These are phyloP conservation scores for Huiozyma sinensis DNA, from an alignment of 805 yeast species.

Conservation along the genomic window DNA sequence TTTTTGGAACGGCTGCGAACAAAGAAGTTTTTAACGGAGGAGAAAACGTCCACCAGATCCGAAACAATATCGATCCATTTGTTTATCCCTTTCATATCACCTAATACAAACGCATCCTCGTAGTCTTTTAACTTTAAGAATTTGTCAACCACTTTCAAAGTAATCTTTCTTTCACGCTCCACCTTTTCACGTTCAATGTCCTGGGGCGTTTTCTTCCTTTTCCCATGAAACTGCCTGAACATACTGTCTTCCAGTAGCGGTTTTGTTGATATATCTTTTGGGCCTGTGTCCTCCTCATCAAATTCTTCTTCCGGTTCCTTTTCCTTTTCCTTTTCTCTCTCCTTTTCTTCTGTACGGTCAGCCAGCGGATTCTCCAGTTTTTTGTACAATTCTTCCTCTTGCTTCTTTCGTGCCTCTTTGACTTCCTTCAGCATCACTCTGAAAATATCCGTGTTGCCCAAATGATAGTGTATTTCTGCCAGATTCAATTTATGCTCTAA, in stretches of 20 bases:
- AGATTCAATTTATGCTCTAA: slow-evolving; percentile 65
- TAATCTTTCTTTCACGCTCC: slow-evolving; percentile 48
- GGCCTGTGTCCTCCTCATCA: not conserved
- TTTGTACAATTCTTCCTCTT: slow-evolving; percentile 15
- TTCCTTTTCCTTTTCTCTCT: slow-evolving; percentile 1
- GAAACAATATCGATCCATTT: slow-evolving; percentile 81
- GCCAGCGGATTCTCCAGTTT: slow-evolving; percentile 4
- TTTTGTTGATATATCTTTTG: slow-evolving; percentile 15
- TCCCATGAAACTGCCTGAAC: slow-evolving; percentile 18
- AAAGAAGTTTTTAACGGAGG: slow-evolving; percentile 66
- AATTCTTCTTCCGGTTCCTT: not conserved
- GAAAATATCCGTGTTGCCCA: slow-evolving; percentile 51
- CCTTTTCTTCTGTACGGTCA: not conserved
- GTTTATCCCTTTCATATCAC: slow-evolving; percentile 50
- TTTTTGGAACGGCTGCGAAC: slow-evolving; percentile 62
- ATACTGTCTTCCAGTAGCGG: slow-evolving; percentile 26
- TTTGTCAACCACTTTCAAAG: slow-evolving; percentile 45
- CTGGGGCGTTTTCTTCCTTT: slow-evolving; percentile 24
- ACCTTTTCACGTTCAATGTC: slow-evolving; percentile 35
- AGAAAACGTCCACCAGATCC: slow-evolving; percentile 74
- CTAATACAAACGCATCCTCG: slow-evolving; percentile 36
- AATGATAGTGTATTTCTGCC: slow-evolving; percentile 69
- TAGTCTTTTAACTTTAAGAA: slow-evolving; percentile 45
- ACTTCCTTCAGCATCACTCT: slow-evolving; percentile 45
- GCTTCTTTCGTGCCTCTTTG: slow-evolving; percentile 29